These are phyloP conservation scores for Ilyonectria mors-panacis DNA, from an alignment of 2,329 filamentous ascomycete genomes.

Conservation along the genomic window DNA sequence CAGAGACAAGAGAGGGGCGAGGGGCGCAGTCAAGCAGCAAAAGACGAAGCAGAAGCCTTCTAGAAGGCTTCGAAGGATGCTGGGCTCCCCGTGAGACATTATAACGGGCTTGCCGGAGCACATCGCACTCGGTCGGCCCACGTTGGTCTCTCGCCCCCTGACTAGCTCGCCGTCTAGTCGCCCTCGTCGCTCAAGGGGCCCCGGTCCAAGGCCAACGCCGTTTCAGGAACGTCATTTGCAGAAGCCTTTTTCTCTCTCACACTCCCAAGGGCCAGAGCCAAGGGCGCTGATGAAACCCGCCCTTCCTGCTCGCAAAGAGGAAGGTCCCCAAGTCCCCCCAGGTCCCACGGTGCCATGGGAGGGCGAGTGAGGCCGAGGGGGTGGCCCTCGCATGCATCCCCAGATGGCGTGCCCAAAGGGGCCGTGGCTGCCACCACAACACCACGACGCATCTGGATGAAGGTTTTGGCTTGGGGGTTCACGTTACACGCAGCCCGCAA, in stretches of 20 bases:
- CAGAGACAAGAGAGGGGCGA: constrained; percentile 28
- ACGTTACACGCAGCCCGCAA: constrained; percentile 9
- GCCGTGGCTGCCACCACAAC: neutral
- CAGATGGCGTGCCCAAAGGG: neutral
- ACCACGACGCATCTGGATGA: neutral
- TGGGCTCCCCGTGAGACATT: constrained; percentile 47
- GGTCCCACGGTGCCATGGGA: neutral
- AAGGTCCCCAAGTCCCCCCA: neutral
- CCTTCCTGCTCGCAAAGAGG: neutral
- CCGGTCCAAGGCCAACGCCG: constrained; percentile 41
- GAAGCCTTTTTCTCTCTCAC: constrained; percentile 13
- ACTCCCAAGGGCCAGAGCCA: neutral
- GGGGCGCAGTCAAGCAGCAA: constrained; percentile 29
- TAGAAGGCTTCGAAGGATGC: constrained; percentile 51
- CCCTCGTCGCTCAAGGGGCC: constrained; percentile 37
- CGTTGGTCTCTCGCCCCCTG: constrained; percentile 41
- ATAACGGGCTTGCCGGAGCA: constrained; percentile 50
- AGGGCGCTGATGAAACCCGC: neutral
- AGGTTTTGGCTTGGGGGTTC: constrained; percentile 1
- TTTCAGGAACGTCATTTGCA: constrained; percentile 50
- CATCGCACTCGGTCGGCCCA: constrained; percentile 45
- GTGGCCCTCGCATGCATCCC: neutral
- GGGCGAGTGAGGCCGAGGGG: neutral
- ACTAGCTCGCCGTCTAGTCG: constrained; percentile 42
- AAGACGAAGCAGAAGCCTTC: constrained; percentile 43